Conservation (phyloP, 305 asterid genomes). For the Stenogyne calaminthoides region DNA sequence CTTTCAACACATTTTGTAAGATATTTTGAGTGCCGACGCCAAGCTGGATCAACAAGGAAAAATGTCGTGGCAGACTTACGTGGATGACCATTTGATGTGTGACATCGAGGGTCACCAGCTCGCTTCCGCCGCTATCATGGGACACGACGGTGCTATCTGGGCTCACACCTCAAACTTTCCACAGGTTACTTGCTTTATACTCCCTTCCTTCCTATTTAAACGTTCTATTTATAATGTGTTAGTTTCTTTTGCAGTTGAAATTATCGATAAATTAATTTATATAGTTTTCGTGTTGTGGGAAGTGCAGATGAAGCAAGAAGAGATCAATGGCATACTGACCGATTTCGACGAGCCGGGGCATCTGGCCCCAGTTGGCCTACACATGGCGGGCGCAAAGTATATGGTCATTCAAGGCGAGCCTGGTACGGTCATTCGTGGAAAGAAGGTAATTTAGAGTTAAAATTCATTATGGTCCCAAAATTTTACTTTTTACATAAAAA, state of each 20-base stretch:
- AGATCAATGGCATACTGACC: slow-evolving; percentile 39
- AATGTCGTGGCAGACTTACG: slow-evolving; percentile 58
- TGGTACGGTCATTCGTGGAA: slow-evolving; percentile 54
- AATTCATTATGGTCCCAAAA: too few relatives aligned
- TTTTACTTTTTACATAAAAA: too few relatives aligned
- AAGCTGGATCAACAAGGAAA: slow-evolving; percentile 5
- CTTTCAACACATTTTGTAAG: too few relatives aligned
- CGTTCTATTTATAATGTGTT: too few relatives aligned
- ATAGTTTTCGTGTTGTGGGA: background rate
- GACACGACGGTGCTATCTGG: slow-evolving; percentile 53
- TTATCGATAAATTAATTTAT: too few relatives aligned
- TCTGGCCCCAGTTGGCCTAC: slow-evolving; percentile 51
- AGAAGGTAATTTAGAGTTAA: slow-evolving; percentile 33
- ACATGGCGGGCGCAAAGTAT: slow-evolving; percentile 40
- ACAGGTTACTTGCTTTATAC: slow-evolving; percentile 26
- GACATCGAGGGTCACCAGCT: slow-evolving; percentile 49
- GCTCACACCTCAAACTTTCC: slow-evolving; percentile 49
- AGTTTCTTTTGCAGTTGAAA: too few relatives aligned
- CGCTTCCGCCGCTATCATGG: slow-evolving; percentile 50
- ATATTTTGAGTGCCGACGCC: background rate
- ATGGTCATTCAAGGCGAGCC: slow-evolving; percentile 64
- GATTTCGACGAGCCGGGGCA: slow-evolving; percentile 54
- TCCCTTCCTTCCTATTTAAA: too few relatives aligned
- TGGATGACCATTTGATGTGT: slow-evolving; percentile 55
- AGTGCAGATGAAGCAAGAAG: slow-evolving; percentile 43